Percentiles rank a stretch among this genome's conserved stretches.
These are phyloP conservation scores for Thecaphora thlaspeos DNA, from an alignment of 1,284 basidiomycete species.

Conservation along the genomic window DNA sequence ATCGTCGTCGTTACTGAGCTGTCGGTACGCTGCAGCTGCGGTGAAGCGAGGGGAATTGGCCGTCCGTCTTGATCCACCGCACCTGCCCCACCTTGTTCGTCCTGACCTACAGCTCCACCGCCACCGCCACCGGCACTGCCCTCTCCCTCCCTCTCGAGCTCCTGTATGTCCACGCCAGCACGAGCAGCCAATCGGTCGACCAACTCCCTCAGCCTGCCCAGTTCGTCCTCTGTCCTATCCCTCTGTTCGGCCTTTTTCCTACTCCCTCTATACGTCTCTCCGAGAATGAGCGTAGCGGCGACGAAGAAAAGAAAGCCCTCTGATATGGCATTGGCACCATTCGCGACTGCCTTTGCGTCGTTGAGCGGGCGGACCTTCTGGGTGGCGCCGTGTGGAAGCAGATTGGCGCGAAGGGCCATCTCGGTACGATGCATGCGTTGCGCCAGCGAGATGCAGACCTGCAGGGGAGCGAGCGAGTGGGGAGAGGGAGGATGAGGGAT, in stretches of 20 bases:
- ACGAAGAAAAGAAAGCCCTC: conserved; percentile 55
- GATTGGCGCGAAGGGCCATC: conserved; percentile 44
- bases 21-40: neutral
- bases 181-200: conserved; percentile 27
- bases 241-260: conserved; percentile 48
- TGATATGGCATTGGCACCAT: conserved; percentile 52
- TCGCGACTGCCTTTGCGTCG: conserved; percentile 51
- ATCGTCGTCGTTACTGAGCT: too few species aligned
- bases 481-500: neutral
- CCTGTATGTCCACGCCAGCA: conserved; percentile 25
- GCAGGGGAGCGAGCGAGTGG: neutral
- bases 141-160: neutral
- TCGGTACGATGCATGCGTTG: conserved; percentile 52
- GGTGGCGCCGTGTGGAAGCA: conserved; percentile 36
- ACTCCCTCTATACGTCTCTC: conserved; percentile 48
- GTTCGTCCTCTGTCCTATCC: conserved; percentile 43
- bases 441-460: conserved; percentile 50
- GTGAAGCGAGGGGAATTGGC: neutral
- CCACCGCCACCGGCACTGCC: neutral
- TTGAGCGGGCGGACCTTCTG: conserved; percentile 55
- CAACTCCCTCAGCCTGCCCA: conserved; percentile 32
- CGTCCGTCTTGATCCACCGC: neutral
- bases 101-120: too few species aligned
- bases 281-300: conserved; percentile 50
- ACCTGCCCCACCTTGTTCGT: neutral